Conservation (phyloP, 2,329 filamentous ascomycete species). For the Pseudohalonectria lignicola region DNA sequence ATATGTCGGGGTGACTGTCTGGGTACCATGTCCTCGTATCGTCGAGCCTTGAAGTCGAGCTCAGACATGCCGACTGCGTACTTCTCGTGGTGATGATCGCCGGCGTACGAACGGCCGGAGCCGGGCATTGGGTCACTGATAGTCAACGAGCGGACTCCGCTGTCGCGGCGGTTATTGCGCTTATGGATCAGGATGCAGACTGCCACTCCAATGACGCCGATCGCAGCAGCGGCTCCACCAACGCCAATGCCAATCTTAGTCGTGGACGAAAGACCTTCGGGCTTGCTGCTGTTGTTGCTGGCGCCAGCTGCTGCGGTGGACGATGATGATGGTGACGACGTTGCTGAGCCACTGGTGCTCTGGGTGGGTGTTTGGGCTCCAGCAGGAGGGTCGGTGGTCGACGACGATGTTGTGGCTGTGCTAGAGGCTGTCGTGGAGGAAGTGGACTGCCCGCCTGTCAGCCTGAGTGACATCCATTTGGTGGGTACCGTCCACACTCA, state of each 20-base stretch:
- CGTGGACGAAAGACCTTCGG: background rate
- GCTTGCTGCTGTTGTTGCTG: background rate
- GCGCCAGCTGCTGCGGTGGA: conserved; percentile 1
- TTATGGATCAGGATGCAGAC: conserved; percentile 5
- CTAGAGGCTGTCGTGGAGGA: background rate
- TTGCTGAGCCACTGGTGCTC: background rate
- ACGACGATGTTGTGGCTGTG: background rate
- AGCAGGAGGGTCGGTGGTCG: no score
- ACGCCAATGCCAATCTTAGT: conserved; percentile 4
- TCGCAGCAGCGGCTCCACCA: conserved; percentile 1
- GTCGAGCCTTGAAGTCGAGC: conserved; percentile 38
- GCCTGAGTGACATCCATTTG: background rate
- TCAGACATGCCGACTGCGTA: conserved; percentile 27
- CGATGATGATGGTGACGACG: background rate
- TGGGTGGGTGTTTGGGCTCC: no score
- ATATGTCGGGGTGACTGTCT: conserved; percentile 33
- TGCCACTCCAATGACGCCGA: conserved; percentile 2
- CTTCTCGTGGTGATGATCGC: conserved; percentile 21
- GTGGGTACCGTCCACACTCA: background rate
- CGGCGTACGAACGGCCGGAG: conserved; percentile 27
- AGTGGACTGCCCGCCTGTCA: background rate
- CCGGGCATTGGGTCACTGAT: conserved; percentile 42
- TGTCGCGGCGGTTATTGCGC: conserved; percentile 5
- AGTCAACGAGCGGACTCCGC: conserved; percentile 14
- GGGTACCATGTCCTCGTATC: conserved; percentile 48